Conservation (phyloP, 208 protist genomes). For the Leishmania arabica region DNA sequence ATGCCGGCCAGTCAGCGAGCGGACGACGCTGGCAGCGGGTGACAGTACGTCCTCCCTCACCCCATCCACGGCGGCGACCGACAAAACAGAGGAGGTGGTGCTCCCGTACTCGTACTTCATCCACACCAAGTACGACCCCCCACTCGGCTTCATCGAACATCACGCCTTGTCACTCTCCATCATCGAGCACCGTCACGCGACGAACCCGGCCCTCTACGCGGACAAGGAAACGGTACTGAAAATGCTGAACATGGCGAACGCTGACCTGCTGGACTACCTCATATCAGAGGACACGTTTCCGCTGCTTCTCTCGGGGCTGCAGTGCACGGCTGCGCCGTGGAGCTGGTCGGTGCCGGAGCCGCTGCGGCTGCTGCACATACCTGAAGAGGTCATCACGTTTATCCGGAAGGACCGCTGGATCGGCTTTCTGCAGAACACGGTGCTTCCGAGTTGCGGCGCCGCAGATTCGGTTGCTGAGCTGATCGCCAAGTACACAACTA, state of each 20-base stretch:
- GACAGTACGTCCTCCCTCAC: conserved; percentile 15
- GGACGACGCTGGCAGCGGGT: not conserved
- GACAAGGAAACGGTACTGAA: conserved; percentile 41
- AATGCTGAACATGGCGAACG: conserved; percentile 55
- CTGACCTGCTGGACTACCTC: conserved; percentile 63
- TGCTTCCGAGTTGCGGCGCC: conserved; percentile 27
- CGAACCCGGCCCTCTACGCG: conserved; percentile 50
- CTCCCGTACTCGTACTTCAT: conserved; percentile 75
- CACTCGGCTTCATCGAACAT: conserved; percentile 75
- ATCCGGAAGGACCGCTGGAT: conserved; percentile 61
- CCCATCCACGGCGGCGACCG: not conserved
- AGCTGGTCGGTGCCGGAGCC: conserved; percentile 33
- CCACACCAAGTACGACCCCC: conserved; percentile 64
- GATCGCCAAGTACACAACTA: conserved; percentile 28
- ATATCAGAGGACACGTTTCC: conserved; percentile 45
- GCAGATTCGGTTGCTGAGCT: conserved; percentile 15
- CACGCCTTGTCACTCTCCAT: conserved; percentile 74
- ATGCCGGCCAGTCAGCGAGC: conserved; percentile 26
- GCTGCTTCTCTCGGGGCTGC: conserved; percentile 34
- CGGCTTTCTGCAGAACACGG: conserved; percentile 39
- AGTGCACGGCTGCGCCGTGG: conserved; percentile 1
- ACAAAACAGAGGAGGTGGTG: conserved; percentile 11
- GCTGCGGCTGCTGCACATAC: conserved; percentile 47
- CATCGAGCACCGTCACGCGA: conserved; percentile 58
- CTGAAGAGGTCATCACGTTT: conserved; percentile 42